A percentile compares a stretch with the other conserved stretches of the same genome.
These are phyloP conservation scores for Gossypium davidsonii DNA, from an alignment of 441 rosid genomes.

Conservation along the genomic window DNA sequence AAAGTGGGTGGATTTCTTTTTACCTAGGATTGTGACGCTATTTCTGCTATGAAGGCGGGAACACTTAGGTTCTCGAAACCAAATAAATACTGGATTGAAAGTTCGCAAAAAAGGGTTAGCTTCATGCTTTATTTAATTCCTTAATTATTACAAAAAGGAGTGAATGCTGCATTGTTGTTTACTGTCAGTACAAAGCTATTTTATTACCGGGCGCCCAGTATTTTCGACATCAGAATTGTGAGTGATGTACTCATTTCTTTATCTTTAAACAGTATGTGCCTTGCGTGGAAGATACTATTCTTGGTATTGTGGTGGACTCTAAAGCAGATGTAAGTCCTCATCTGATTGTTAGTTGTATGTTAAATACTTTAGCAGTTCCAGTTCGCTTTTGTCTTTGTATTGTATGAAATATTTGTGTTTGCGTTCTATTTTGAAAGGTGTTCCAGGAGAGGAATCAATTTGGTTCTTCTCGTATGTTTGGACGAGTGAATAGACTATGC, in stretches of 20 bases:
- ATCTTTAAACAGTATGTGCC: conserved; percentile 57
- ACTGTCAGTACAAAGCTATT: background rate
- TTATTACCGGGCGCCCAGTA: background rate
- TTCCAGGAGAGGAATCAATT: background rate
- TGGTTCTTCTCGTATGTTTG: background rate
- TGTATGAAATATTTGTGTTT: background rate
- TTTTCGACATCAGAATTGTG: background rate
- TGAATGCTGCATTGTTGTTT: background rate
- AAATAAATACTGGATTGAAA: conserved; percentile 83
- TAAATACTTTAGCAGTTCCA: background rate
- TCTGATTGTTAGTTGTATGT: background rate
- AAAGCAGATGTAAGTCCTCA: conserved; percentile 66
- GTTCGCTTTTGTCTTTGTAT: background rate
- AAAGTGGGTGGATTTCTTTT: background rate
- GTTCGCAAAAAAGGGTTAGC: conserved; percentile 82
- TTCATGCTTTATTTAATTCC: background rate
- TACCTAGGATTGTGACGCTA: conserved; percentile 57
- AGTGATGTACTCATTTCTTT: background rate
- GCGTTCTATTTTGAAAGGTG: background rate
- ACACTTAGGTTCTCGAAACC: conserved; percentile 66
- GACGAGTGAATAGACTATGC: background rate
- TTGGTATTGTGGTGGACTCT: conserved; percentile 75
- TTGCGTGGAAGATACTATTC: conserved; percentile 59
- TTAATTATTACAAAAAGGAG: background rate
- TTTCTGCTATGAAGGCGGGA: conserved; percentile 65